These are phyloP conservation scores for Trichoderma arundinaceum DNA, from an alignment of 2,329 filamentous ascomycete genomes.

Conservation along the genomic window DNA sequence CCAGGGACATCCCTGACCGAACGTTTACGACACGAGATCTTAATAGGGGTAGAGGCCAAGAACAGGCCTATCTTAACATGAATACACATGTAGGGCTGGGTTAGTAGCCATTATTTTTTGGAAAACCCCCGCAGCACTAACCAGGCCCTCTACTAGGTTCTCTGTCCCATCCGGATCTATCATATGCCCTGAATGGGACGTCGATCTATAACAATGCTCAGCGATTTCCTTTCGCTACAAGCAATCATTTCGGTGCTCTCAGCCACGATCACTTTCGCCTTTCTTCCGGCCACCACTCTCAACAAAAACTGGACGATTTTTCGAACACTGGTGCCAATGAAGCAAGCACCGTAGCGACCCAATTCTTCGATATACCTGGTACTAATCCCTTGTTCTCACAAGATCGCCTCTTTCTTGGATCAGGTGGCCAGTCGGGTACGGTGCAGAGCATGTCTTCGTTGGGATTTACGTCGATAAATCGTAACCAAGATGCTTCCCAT, in stretches of 20 bases:
- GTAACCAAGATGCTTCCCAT: slow-evolving; percentile 34
- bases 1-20: slow-evolving; percentile 40
- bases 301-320: slow-evolving; percentile 41
- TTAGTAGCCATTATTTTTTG: slow-evolving; percentile 29
- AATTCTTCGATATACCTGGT: slow-evolving; percentile 41
- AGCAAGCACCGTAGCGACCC: slow-evolving; percentile 34
- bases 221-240: slow-evolving; percentile 39
- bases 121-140: not conserved
- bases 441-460: slow-evolving; percentile 38
- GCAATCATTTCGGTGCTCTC: slow-evolving; percentile 37
- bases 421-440: slow-evolving; percentile 38
- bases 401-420: slow-evolving; percentile 41
- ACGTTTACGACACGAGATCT: slow-evolving; percentile 38
- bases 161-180: slow-evolving; percentile 39
- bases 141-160: slow-evolving; percentile 35
- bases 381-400: slow-evolving; percentile 45
- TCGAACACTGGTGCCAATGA: slow-evolving; percentile 34
- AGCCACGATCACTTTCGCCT: slow-evolving; percentile 41
- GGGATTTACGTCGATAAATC: slow-evolving; percentile 43
- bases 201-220: slow-evolving; percentile 43
- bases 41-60: slow-evolving; percentile 34
- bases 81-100: slow-evolving; percentile 30
- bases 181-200: slow-evolving; percentile 41
- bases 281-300: slow-evolving; percentile 36
- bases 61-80: slow-evolving; percentile 31